These are phyloP conservation scores for Mimosa pudica DNA, from an alignment of 306 rosid species.

Conservation along the genomic window DNA sequence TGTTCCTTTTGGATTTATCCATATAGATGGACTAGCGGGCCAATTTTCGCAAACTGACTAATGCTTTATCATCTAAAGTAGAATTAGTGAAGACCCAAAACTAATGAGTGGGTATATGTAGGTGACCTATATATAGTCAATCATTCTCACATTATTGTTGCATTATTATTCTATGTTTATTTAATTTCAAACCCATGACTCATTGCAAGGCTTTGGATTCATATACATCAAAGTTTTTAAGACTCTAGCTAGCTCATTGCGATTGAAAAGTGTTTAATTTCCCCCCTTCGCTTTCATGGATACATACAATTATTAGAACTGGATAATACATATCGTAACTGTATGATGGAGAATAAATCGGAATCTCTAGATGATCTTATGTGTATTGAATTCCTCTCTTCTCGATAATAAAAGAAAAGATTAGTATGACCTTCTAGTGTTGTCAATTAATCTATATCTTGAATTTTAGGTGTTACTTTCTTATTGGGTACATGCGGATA, in stretches of 20 bases:
- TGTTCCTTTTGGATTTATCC: too few species aligned
- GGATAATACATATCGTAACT: neutral
- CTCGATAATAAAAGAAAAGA: too few species aligned
- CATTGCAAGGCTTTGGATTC: neutral
- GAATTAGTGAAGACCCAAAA: neutral
- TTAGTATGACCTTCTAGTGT: too few species aligned
- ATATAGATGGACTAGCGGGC: too few species aligned
- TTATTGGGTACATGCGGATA: neutral
- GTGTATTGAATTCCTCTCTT: neutral
- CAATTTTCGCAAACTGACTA: neutral
- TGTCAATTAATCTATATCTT: neutral
- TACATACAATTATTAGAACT: neutral
- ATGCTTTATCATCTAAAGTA: neutral
- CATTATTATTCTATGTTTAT: too few species aligned
- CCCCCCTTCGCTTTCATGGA: neutral
- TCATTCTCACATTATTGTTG: neutral
- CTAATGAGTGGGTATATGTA: neutral
- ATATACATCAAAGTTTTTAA: neutral
- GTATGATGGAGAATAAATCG: neutral
- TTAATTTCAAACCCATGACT: neutral
- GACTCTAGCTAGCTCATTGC: neutral
- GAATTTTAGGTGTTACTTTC: neutral
- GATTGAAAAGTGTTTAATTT: neutral
- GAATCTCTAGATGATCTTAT: neutral
- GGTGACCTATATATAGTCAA: neutral